Evolutionary conservation across 768 basidiomycete species (phyloP), one percentile per base, ranked within the genome.

Genomic region (Hirschioporus abietinus): DNA sequence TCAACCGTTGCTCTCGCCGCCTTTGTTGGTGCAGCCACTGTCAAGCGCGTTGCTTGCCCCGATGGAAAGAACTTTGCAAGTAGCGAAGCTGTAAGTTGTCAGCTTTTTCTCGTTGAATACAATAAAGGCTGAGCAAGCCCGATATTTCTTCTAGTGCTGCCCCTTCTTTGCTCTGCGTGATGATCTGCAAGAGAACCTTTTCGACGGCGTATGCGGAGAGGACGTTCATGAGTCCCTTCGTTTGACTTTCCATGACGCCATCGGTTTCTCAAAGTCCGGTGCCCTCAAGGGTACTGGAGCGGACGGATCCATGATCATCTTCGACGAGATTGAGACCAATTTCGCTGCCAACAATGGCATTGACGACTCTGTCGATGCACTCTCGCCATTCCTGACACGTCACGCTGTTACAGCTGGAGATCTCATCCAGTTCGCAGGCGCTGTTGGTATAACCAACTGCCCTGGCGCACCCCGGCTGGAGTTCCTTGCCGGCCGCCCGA

Each of bases 91-190:
- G 7, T 23, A 36, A 17, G 6, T 18, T 15, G n/a, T 35, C 26
- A 5, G 3, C 10, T 52, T 52, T 52, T 52, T 20, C 12, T 52
- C 42, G 15, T 12, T 35, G 7, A 20, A 18, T 25, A 18, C 30
- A 35, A 18, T n/a, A 20, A 61, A 17, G 17, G n/a, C 26, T 61
- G 60, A 26, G 17, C 60, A 35, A 61, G n/a, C 20, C 62, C n/a
- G 35, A 61, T 18, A 4, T 15, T 8, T 30, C 25, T 12, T 61
- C 60, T 24, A 61, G 60, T 78, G 77, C 64, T 78, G 77, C 64
- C 69, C 69, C 1, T 72, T 74, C 58, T 77, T 74, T 69, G 68
- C 75, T 26, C 69, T 78, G 42, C 69, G 74, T 18, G 77, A 77
- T 59, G 73, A 74, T 52, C 71, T 78, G 62, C 68, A 77, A 65